Base-by-base conservation (phyloP, 2,329 filamentous ascomycete genomes). In the Aspergillus sp. region DNA sequence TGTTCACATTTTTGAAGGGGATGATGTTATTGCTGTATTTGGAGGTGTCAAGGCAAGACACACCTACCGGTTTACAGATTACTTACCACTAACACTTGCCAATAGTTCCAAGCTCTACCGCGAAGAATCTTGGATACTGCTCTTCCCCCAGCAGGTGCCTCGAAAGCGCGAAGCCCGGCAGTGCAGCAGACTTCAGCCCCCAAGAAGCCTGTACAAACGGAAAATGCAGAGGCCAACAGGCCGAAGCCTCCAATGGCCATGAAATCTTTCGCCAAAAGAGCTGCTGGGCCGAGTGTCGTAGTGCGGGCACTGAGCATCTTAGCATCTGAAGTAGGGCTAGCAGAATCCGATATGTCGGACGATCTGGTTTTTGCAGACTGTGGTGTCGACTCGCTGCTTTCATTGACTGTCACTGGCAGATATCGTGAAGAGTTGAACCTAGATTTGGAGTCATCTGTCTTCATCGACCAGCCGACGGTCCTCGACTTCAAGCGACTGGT, bases 351-450 rank as follows among this genome's bases (percentile, higher is more conserved):
- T 66, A 79, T 87, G 52, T 81, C 84, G 12, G 83, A 86, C 53
- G 82, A 84, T 53, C 79, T 84, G 52, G 81, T 82, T 50, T 87
- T 86, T 63, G 83, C 85, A 63, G 84, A 86, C 65, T 80, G 86
- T 23, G 84, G 84, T 58, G 83, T 87, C 33, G 84, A 87, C 70
- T 87, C 84, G 7, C 76, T 87, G 17, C 80, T 87, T 62, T 85
- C 84, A 2, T 68, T 87, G 56, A 86, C 83, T 27, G 84, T 86
- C 62, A 85, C 83, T 45, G 84, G 84, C 62, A 82, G 82, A 66
- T 85, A 86, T 73, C 82, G 84, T 41, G 84, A 87, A 67, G 84
- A 86, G 46, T 76, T 86, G 21, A 81, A 84, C 59, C 74, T 86
- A 60, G 84, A 86, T 52, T 80, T 86, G 56, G 80, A 82, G 56